A percentile compares a stretch with the other conserved stretches of the same genome.
Conservation (phyloP, 2,329 filamentous ascomycete species). For the Verticillium isaacii region DNA sequence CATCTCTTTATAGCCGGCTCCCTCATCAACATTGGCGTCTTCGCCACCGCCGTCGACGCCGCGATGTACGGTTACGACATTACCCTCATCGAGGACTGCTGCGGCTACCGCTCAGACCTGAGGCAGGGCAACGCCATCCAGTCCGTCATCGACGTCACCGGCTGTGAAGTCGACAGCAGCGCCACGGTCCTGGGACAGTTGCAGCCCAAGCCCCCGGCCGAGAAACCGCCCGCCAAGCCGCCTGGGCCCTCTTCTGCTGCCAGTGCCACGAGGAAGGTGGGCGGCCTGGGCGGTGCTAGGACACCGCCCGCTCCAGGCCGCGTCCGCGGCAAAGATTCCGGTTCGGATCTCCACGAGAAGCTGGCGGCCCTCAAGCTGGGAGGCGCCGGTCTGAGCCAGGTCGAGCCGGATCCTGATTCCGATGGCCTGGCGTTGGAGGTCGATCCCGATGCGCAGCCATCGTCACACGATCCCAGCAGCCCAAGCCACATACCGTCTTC, state of each 20-base stretch:
- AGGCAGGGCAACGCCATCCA: conserved; percentile 68
- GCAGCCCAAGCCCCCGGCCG: conserved; percentile 3
- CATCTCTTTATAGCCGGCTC: conserved; percentile 87
- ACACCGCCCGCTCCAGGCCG: conserved; percentile 11
- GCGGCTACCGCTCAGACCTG: conserved; percentile 68
- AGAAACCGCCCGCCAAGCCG: not conserved
- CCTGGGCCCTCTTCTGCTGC: not conserved
- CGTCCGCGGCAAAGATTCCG: not conserved
- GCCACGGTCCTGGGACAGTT: conserved; percentile 11
- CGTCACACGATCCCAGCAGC: not conserved
- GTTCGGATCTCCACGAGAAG: conserved; percentile 3
- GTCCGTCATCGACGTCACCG: conserved; percentile 69
- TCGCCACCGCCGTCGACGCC: conserved; percentile 87
- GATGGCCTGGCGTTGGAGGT: conserved; percentile 6
- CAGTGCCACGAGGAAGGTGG: conserved; percentile 6
- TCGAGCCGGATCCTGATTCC: not conserved
- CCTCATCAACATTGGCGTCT: conserved; percentile 81
- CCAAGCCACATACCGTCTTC: conserved; percentile 2
- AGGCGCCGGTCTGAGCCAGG: not conserved
- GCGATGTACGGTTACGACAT: conserved; percentile 84
- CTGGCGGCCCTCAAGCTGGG: conserved; percentile 8
- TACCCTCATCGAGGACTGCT: conserved; percentile 81
- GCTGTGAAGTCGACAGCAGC: conserved; percentile 57
- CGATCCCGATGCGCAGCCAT: conserved; percentile 7
- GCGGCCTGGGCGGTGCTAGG: not conserved